These are phyloP conservation scores for Hypoxylon sp. DNA, from an alignment of 2,329 filamentous ascomycete genomes.

Conservation along the genomic window DNA sequence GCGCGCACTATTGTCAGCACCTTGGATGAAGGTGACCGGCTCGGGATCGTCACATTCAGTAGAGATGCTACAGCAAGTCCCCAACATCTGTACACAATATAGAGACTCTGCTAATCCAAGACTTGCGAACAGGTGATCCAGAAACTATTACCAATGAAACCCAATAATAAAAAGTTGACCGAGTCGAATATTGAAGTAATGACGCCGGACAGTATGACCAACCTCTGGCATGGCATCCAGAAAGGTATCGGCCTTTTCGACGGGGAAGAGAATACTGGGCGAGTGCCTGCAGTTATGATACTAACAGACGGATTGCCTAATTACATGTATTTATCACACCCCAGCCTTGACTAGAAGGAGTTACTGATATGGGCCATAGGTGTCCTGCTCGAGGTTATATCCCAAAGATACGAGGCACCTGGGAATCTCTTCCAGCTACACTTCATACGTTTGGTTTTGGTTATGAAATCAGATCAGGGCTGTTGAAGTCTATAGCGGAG, in stretches of 20 bases:
- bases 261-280: slow-evolving; percentile 50
- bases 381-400: slow-evolving; percentile 69
- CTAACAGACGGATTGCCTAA: slow-evolving; percentile 71
- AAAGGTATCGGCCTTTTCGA: slow-evolving; percentile 66
- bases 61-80: slow-evolving; percentile 55
- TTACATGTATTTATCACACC: slow-evolving; percentile 57
- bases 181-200: slow-evolving; percentile 62
- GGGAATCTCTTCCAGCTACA: slow-evolving; percentile 60
- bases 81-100: not conserved
- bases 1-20: slow-evolving; percentile 71
- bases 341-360: not conserved
- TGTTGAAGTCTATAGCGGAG: slow-evolving; percentile 74
- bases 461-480: slow-evolving; percentile 63
- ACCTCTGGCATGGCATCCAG: slow-evolving; percentile 71
- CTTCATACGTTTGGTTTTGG: slow-evolving; percentile 71
- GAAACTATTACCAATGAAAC: slow-evolving; percentile 63
- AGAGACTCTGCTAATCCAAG: slow-evolving; percentile 20
- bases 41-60: slow-evolving; percentile 72
- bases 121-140: slow-evolving; percentile 59
- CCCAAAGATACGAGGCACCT: slow-evolving; percentile 62
- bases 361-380: slow-evolving; percentile 47
- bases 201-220: slow-evolving; percentile 60
- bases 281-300: slow-evolving; percentile 67
- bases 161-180: slow-evolving; percentile 61
- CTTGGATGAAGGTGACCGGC: slow-evolving; percentile 66